phyloP scores from a whole-genome alignment of 441 rosid genomes.

The Gossypium davidsonii region DNA sequence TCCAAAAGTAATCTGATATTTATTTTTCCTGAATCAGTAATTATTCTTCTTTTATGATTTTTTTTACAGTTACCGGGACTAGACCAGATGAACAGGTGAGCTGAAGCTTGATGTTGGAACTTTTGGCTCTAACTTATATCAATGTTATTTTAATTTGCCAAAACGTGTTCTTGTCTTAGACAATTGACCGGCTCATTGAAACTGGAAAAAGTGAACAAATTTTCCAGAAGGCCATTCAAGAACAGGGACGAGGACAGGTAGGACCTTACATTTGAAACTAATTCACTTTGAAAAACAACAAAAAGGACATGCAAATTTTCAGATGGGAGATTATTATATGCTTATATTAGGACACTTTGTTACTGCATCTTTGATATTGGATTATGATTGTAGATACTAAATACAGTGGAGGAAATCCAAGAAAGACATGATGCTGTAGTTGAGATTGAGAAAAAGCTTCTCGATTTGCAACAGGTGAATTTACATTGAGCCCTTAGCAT shows the following conservation, averaged over 20 bases:
- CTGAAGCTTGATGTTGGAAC: slow-evolving; percentile 9
- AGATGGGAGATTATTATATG: neutral
- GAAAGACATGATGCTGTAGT: slow-evolving; percentile 91
- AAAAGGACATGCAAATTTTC: neutral
- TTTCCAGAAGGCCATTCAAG: slow-evolving; percentile 85
- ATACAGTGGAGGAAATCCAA: slow-evolving; percentile 83
- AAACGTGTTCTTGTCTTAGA: slow-evolving; percentile 30
- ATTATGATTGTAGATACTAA: slow-evolving; percentile 47
- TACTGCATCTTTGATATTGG: neutral
- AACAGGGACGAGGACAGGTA: slow-evolving; percentile 90
- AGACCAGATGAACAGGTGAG: slow-evolving; percentile 70
- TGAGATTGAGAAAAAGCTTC: slow-evolving; percentile 87
- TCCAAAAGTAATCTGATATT: neutral
- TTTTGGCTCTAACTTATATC: slow-evolving; percentile 3
- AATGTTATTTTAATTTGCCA: slow-evolving; percentile 19
- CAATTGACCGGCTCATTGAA: slow-evolving; percentile 76
- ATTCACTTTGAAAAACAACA: neutral
- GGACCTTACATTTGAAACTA: neutral
- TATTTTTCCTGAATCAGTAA: neutral
- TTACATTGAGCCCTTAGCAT: neutral
- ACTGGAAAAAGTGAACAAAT: slow-evolving; percentile 92
- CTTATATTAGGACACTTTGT: neutral
- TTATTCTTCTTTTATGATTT: slow-evolving; percentile 11
- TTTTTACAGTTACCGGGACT: slow-evolving; percentile 50
- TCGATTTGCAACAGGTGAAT: slow-evolving; percentile 78